Conservation (phyloP, 1,284 basidiomycete genomes). For the Ustilago trichophora region DNA sequence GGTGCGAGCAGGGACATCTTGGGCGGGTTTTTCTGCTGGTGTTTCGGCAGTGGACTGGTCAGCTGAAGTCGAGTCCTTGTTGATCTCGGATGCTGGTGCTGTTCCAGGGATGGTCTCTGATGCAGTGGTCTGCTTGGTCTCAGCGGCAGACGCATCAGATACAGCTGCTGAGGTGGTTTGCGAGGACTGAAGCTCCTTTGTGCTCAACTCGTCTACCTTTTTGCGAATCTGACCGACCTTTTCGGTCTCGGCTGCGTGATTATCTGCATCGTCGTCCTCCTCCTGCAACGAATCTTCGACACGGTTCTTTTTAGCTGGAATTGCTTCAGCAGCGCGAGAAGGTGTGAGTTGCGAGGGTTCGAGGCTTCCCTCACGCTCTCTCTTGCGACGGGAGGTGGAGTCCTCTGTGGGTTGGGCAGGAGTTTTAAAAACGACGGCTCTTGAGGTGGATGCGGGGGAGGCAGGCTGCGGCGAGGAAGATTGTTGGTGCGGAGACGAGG, state of each 20-base stretch:
- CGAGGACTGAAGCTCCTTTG: constrained; percentile 42
- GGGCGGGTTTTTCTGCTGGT: constrained; percentile 5
- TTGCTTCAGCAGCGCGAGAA: constrained; percentile 24
- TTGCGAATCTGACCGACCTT: constrained; percentile 59
- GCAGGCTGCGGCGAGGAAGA: constrained; percentile 13
- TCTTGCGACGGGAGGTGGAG: constrained; percentile 39
- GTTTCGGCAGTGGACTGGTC: background rate
- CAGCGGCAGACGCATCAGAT: background rate
- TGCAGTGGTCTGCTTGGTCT: background rate
- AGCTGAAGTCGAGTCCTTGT: background rate
- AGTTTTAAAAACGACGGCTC: constrained; percentile 12
- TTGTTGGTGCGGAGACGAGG: constrained; percentile 9
- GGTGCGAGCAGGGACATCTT: constrained; percentile 27
- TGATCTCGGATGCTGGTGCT: background rate
- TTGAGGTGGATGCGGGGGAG: constrained; percentile 11
- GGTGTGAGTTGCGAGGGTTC: constrained; percentile 44
- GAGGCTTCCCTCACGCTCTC: constrained; percentile 57
- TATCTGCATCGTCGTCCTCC: constrained; percentile 37
- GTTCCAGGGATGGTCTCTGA: background rate
- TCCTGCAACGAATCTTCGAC: constrained; percentile 35
- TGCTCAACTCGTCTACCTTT: constrained; percentile 54
- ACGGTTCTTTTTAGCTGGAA: constrained; percentile 59
- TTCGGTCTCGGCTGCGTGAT: constrained; percentile 35
- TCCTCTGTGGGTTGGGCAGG: constrained; percentile 27
- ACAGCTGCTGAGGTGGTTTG: background rate